phyloP scores from a whole-genome alignment of 2,329 filamentous ascomycete genomes.

The Rutstroemia sydowiana region DNA sequence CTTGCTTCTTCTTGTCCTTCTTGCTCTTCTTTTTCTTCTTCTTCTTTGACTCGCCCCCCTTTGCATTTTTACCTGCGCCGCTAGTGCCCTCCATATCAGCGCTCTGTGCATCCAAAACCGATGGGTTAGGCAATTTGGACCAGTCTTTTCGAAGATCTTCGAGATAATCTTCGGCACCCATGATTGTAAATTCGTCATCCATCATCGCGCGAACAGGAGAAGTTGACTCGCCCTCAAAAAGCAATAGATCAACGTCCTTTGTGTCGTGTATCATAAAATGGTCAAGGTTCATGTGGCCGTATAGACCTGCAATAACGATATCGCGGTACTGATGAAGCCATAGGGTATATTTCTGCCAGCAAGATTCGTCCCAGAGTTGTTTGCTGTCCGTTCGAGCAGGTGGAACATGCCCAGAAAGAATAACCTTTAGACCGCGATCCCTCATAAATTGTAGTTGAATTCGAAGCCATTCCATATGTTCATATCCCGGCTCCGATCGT shows the following conservation, averaged over 20 bases:
- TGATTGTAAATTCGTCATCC: slow-evolving; percentile 50
- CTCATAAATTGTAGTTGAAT: slow-evolving; percentile 81
- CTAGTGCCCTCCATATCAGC: slow-evolving; percentile 31
- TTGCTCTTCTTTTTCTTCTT: slow-evolving; percentile 44
- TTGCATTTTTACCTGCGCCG: too few relatives aligned
- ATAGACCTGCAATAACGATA: slow-evolving; percentile 71
- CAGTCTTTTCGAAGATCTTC: slow-evolving; percentile 70
- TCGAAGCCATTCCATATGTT: slow-evolving; percentile 93
- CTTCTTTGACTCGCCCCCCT: too few relatives aligned
- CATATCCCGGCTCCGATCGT: slow-evolving; percentile 77
- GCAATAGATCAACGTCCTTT: slow-evolving; percentile 59
- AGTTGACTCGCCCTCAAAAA: slow-evolving; percentile 29
- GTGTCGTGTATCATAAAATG: slow-evolving; percentile 92
- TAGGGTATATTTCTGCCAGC: slow-evolving; percentile 94
- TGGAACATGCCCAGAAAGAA: slow-evolving; percentile 88
- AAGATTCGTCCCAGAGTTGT: slow-evolving; percentile 88
- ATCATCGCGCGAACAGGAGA: slow-evolving; percentile 32
- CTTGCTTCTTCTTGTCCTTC: slow-evolving; percentile 44
- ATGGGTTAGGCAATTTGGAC: slow-evolving; percentile 58
- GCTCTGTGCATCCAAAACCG: slow-evolving; percentile 9
- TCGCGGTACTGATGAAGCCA: slow-evolving; percentile 90
- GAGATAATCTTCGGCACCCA: slow-evolving; percentile 73
- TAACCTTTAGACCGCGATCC: slow-evolving; percentile 82
- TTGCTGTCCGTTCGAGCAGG: slow-evolving; percentile 82
- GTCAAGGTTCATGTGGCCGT: slow-evolving; percentile 97